These are phyloP conservation scores for Fusarium continuum DNA, from an alignment of 2,329 filamentous ascomycete species.

Conservation along the genomic window DNA sequence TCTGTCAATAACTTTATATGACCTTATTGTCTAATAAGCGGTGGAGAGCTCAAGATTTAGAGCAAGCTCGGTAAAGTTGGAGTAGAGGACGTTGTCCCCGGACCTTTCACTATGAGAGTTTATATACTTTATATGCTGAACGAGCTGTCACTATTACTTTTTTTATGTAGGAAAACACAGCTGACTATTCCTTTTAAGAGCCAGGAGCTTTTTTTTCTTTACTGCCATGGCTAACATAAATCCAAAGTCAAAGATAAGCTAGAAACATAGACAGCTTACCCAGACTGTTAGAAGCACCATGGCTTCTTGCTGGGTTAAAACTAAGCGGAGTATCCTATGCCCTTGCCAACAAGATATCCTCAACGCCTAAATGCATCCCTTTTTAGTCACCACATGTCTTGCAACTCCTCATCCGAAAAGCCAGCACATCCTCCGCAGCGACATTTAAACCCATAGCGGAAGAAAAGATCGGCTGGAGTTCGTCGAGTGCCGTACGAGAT, in stretches of 20 bases:
- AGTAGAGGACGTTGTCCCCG: not conserved
- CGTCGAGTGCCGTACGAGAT: slow-evolving; percentile 57
- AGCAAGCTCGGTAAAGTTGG: slow-evolving; percentile 6
- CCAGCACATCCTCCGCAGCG: slow-evolving; percentile 57
- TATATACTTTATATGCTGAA: not conserved
- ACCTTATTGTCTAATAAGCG: not conserved
- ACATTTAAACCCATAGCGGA: slow-evolving; percentile 63
- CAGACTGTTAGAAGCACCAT: not conserved
- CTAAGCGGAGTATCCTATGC: not conserved
- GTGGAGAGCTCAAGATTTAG: slow-evolving; percentile 10
- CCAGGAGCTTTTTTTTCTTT: not conserved
- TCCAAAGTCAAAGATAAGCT: not conserved
- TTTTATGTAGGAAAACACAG: not conserved
- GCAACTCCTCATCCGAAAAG: slow-evolving; percentile 22
- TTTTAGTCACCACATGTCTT: slow-evolving; percentile 21
- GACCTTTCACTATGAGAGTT: not conserved
- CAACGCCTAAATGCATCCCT: not conserved
- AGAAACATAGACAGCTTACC: not conserved
- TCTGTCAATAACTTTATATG: slow-evolving; percentile 8
- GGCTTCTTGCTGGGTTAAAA: not conserved
- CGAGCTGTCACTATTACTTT: not conserved
- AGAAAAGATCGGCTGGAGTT: slow-evolving; percentile 50
- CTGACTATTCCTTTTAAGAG: not conserved
- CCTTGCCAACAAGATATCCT: not conserved
- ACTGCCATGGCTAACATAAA: not conserved